Conservation (phyloP, 495 filamentous ascomycete genomes). For the Aspergillus sclerotioniger region DNA sequence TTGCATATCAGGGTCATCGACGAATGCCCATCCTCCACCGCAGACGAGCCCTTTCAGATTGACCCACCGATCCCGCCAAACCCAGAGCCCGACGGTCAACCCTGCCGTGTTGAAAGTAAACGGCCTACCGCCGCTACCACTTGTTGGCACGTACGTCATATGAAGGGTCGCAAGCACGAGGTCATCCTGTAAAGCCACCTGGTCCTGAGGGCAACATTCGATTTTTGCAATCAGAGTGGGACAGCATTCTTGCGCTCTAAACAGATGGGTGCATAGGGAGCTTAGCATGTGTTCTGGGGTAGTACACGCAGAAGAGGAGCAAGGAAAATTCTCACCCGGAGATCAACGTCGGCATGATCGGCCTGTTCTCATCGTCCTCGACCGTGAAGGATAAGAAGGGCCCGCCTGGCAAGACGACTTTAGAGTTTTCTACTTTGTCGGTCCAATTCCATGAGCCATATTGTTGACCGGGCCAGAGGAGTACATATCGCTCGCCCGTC, state of each 20-base stretch:
- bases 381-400: neutral
- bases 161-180: neutral
- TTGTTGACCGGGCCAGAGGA: neutral
- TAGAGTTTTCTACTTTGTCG: too few relatives aligned
- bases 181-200: neutral
- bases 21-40: neutral
- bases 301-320: too few relatives aligned
- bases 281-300: too few relatives aligned
- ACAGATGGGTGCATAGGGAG: too few relatives aligned
- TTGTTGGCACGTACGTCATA: neutral
- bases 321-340: too few relatives aligned
- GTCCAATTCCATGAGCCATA: neutral
- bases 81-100: neutral
- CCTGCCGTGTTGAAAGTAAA: neutral
- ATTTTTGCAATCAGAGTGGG: neutral
- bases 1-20: conserved; percentile 1
- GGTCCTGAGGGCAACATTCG: neutral
- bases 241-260: too few relatives aligned
- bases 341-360: too few relatives aligned
- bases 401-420: neutral
- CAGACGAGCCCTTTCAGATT: neutral
- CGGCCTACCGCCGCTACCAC: neutral
- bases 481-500: neutral
- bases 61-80: neutral
- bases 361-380: neutral